Conservation (phyloP, 2,329 filamentous ascomycete genomes). For the Fonsecaea nubica region DNA sequence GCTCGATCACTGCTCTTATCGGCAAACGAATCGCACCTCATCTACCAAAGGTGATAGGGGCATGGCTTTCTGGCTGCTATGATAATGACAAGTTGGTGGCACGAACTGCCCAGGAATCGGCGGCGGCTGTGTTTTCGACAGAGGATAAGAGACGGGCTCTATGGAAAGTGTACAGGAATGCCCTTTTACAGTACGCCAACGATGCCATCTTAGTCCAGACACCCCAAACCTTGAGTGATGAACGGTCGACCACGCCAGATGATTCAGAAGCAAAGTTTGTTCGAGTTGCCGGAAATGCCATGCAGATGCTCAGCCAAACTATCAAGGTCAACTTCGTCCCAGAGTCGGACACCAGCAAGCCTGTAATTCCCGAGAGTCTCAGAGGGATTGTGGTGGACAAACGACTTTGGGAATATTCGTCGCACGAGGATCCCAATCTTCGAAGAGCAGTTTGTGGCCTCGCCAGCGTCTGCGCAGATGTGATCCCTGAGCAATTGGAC, state of each 20-base stretch:
- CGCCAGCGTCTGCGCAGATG: constrained; percentile 58
- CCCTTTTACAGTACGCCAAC: constrained; percentile 81
- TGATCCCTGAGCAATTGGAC: constrained; percentile 57
- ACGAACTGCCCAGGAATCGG: constrained; percentile 76
- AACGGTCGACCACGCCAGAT: constrained; percentile 80
- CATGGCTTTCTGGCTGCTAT: constrained; percentile 90
- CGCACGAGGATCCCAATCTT: constrained; percentile 63
- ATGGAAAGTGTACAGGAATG: constrained; percentile 79
- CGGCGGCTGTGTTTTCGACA: constrained; percentile 76
- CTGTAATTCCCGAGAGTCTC: constrained; percentile 15
- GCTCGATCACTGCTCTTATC: constrained; percentile 61
- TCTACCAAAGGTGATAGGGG: constrained; percentile 76
- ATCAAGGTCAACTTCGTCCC: constrained; percentile 44
- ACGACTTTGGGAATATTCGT: constrained; percentile 65
- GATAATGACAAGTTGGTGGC: constrained; percentile 81
- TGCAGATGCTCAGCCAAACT: constrained; percentile 62
- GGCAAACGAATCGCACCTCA: constrained; percentile 84
- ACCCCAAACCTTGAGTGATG: constrained; percentile 82
- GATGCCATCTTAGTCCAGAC: constrained; percentile 81
- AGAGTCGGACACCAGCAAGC: constrained; percentile 42
- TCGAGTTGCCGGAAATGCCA: constrained; percentile 71
- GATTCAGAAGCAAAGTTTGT: constrained; percentile 86
- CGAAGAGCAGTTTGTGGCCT: constrained; percentile 65
- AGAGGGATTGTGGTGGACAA: constrained; percentile 66
- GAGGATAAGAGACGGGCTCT: constrained; percentile 79